Evolutionary conservation across 1,139 yeast genomes (phyloP).

Genomic region (Yamadazyma diddensiae): DNA sequence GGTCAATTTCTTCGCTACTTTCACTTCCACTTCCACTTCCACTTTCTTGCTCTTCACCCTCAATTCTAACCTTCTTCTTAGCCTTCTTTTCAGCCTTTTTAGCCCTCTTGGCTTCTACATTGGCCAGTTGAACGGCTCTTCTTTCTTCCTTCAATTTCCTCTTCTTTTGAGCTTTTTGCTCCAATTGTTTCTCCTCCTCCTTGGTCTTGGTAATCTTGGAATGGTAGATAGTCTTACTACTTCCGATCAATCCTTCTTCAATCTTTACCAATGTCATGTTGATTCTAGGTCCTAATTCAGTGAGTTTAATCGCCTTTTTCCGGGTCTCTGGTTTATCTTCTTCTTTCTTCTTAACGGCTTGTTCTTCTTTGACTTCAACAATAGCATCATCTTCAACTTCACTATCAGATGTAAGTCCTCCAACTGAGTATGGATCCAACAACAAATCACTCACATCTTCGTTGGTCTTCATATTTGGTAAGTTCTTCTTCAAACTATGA

Average conservation of each 20-base stretch:
- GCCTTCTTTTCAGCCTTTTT: constrained; percentile 70
- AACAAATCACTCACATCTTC: constrained; percentile 80
- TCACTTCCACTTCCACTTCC: constrained; percentile 14
- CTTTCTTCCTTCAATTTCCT: constrained; percentile 66
- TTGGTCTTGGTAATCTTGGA: constrained; percentile 60
- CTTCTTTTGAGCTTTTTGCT: constrained; percentile 63
- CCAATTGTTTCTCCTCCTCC: constrained; percentile 59
- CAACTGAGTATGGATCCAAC: constrained; percentile 78
- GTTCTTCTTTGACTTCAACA: constrained; percentile 61
- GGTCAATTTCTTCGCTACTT: constrained; percentile 26
- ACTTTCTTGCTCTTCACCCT: constrained; percentile 34
- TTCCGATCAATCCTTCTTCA: constrained; percentile 86
- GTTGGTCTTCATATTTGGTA: constrained; percentile 71
- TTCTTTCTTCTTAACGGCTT: constrained; percentile 18
- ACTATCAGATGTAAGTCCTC: constrained; percentile 83
- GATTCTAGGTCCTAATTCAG: constrained; percentile 93
- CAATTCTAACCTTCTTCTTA: constrained; percentile 57
- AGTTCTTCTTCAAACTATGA: constrained; percentile 54
- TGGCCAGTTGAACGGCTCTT: constrained; percentile 74
- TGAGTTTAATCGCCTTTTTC: constrained; percentile 86
- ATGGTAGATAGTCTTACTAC: constrained; percentile 77
- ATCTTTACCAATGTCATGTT: constrained; percentile 75
- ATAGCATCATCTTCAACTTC: constrained; percentile 93
- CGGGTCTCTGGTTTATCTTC: constrained; percentile 33
- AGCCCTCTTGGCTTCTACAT: constrained; percentile 73